These are phyloP conservation scores for Ophiocordyceps camponoti-leonardi DNA, from an alignment of 2,329 filamentous ascomycete genomes.

Conservation along the genomic window DNA sequence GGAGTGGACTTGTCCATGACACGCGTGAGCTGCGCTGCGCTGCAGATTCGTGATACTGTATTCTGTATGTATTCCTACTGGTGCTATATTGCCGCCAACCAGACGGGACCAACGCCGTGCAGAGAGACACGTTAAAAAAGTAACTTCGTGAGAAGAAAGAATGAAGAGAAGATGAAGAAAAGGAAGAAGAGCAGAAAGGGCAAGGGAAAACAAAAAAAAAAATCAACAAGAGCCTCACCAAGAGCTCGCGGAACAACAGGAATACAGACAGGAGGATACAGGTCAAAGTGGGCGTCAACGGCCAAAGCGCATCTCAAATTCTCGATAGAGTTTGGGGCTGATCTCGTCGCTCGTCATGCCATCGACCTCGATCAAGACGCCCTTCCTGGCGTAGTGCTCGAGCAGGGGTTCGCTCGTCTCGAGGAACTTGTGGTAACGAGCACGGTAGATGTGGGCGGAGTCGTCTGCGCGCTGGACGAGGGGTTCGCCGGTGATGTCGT, in stretches of 20 bases:
- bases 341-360: conserved; percentile 93
- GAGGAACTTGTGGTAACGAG: conserved; percentile 66
- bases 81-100: background rate
- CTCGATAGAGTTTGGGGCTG: conserved; percentile 67
- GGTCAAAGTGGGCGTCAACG: conserved; percentile 3
- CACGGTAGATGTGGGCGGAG: conserved; percentile 68
- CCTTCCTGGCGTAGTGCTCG: conserved; percentile 73
- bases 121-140: background rate
- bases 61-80: background rate
- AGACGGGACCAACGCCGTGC: background rate
- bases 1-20: background rate
- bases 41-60: background rate
- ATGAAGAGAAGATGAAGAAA: background rate
- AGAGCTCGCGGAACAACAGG: background rate
- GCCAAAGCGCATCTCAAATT: conserved; percentile 63
- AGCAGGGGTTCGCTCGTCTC: conserved; percentile 74
- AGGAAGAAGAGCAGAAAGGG: background rate
- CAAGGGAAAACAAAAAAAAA: background rate
- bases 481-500: conserved; percentile 81
- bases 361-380: conserved; percentile 71
- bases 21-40: background rate
- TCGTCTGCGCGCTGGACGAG: conserved; percentile 76
- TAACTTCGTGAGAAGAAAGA: background rate
- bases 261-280: background rate
- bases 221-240: background rate